Conservation (phyloP, 1,139 yeast species). For the Meyerozyma sp. region DNA sequence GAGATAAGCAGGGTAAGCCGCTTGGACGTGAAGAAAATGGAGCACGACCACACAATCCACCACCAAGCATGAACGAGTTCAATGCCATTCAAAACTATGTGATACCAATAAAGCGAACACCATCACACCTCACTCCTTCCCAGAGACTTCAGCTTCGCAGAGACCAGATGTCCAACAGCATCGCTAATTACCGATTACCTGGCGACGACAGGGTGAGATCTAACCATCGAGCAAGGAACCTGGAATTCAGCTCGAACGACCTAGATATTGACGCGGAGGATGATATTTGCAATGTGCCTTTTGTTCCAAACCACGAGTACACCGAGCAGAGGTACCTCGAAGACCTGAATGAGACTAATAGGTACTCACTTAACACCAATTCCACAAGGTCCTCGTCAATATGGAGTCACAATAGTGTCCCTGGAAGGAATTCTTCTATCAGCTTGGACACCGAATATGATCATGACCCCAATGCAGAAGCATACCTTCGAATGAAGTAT, state of each 20-base stretch:
- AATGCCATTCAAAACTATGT: not conserved
- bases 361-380: constrained; percentile 18
- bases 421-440: constrained; percentile 3
- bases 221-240: constrained; percentile 2
- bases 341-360: not conserved
- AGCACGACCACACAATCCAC: not conserved
- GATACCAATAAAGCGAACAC: constrained; percentile 15
- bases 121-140: constrained; percentile 31
- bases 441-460: not conserved
- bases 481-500: not conserved
- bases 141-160: constrained; percentile 33
- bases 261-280: constrained; percentile 48
- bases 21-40: too few species aligned
- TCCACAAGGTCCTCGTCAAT: constrained; percentile 44
- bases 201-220: not conserved
- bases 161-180: constrained; percentile 20
- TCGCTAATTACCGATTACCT: constrained; percentile 7
- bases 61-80: not conserved
- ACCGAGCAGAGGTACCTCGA: not conserved
- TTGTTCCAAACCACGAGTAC: constrained; percentile 22
- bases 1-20: too few species aligned
- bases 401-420: constrained; percentile 21
- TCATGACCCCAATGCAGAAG: not conserved
- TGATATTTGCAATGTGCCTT: constrained; percentile 58
- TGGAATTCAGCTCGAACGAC: constrained; percentile 26